Evolutionary conservation across 371 early-diverging fungal genomes (phyloP).

Genomic region (Rhizopus microsporus): DNA sequence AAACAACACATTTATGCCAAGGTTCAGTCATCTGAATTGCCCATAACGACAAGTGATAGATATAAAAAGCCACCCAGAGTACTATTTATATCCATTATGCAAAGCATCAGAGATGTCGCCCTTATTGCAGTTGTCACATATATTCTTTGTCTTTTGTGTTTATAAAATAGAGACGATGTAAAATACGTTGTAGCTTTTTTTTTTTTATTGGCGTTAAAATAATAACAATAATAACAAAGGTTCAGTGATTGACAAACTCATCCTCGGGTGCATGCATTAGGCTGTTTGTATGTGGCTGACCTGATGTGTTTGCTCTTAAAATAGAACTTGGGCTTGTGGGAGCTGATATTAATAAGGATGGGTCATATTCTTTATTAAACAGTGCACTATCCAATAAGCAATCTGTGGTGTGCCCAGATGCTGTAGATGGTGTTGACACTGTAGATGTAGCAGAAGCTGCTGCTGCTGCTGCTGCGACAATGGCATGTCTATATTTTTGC

Average conservation of each 20-base stretch:
- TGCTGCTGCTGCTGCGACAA: background rate
- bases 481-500: conserved; percentile 40
- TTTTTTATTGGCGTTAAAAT: no score
- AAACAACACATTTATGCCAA: background rate
- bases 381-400: background rate
- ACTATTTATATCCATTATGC: background rate
- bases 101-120: conserved; percentile 22
- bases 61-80: background rate
- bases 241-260: conserved; percentile 2
- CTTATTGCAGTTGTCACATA: conserved; percentile 21
- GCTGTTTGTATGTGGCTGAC: background rate
- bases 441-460: background rate
- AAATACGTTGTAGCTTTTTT: background rate
- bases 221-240: background rate
- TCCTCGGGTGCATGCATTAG: background rate
- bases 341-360: background rate
- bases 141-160: conserved; percentile 24
- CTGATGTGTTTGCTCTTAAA: background rate
- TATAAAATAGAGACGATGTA: conserved; percentile 11
- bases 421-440: background rate
- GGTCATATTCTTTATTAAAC: conserved; percentile 5
- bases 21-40: background rate
- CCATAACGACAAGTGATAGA: conserved; percentile 11
- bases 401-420: background rate
- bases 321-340: conserved; percentile 9